Evolutionary conservation across 1,284 basidiomycete species (phyloP).

Genomic region (Cutaneotrichosporon spelunceum): DNA sequence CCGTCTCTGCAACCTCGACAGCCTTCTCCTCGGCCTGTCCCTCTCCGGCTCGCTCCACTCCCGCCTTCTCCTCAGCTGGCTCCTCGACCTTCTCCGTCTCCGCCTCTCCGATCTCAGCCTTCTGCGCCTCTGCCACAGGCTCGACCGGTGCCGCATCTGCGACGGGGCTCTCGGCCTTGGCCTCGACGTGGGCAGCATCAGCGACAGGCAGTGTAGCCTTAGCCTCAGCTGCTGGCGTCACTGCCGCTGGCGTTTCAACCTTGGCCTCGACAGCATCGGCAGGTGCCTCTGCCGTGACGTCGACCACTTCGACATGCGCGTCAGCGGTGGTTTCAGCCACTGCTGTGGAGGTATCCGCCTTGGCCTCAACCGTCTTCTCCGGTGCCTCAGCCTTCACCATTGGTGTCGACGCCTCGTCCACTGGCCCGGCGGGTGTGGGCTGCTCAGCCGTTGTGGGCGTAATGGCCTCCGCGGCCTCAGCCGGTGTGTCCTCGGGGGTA

Average conservation of each 20-base stretch:
- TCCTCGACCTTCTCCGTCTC: conserved; percentile 2
- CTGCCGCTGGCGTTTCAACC: neutral
- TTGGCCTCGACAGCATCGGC: neutral
- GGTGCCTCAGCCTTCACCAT: conserved; percentile 1
- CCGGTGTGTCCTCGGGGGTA: neutral
- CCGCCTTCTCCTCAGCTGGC: neutral
- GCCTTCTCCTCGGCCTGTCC: neutral
- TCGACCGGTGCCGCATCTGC: neutral
- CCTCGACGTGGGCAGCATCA: neutral
- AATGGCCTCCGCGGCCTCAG: neutral
- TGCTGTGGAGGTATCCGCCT: neutral
- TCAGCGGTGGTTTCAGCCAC: neutral
- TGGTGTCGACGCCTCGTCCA: neutral
- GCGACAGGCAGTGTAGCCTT: no score
- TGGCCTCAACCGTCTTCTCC: neutral
- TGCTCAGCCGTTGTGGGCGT: neutral
- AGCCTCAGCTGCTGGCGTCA: neutral
- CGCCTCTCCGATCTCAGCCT: neutral
- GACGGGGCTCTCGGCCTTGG: neutral
- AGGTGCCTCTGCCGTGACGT: neutral
- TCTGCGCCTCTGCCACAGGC: neutral
- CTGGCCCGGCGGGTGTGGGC: neutral
- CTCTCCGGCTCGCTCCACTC: neutral
- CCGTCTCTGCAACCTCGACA: neutral
- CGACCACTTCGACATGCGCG: neutral